Evolutionary conservation across 2,329 filamentous ascomycete species (phyloP).

Genomic region (Trichoderma sp.): DNA sequence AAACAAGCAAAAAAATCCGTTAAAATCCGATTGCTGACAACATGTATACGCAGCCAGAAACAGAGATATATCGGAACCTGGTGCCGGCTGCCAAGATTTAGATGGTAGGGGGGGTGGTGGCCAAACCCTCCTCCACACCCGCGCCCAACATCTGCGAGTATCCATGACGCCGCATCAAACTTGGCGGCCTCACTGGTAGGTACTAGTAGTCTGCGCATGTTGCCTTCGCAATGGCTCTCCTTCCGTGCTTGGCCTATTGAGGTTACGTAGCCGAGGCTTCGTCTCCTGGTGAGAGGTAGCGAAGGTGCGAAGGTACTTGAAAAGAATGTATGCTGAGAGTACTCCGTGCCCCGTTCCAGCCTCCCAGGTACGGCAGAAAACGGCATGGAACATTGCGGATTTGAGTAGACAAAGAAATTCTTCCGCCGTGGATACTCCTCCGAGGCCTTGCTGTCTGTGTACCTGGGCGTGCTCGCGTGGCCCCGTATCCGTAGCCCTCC

Average conservation of each 20-base stretch:
- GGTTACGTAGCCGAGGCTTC: conserved; percentile 16
- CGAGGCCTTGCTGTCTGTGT: neutral
- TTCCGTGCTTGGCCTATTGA: conserved; percentile 8
- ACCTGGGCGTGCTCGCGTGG: conserved; percentile 15
- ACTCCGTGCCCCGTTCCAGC: conserved; percentile 1
- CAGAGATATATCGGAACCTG: neutral
- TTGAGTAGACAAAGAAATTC: neutral
- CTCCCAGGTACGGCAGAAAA: neutral
- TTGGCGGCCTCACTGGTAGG: conserved; percentile 14
- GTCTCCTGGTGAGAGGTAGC: neutral
- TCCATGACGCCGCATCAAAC: conserved; percentile 12
- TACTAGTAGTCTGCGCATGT: neutral
- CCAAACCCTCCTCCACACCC: conserved; percentile 14
- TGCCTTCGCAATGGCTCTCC: neutral
- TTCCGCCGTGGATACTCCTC: neutral
- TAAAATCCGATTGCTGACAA: neutral
- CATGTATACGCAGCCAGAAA: neutral
- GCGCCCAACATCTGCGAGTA: neutral
- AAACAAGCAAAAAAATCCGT: too few relatives aligned
- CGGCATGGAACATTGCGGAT: neutral
- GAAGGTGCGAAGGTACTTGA: conserved; percentile 12
- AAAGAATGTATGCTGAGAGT: neutral
- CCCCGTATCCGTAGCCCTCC: neutral
- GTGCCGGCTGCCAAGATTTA: neutral
- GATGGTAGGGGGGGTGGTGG: neutral